Base-by-base conservation (phyloP, 140 eudicot species). In the Oenanthe javanica region DNA sequence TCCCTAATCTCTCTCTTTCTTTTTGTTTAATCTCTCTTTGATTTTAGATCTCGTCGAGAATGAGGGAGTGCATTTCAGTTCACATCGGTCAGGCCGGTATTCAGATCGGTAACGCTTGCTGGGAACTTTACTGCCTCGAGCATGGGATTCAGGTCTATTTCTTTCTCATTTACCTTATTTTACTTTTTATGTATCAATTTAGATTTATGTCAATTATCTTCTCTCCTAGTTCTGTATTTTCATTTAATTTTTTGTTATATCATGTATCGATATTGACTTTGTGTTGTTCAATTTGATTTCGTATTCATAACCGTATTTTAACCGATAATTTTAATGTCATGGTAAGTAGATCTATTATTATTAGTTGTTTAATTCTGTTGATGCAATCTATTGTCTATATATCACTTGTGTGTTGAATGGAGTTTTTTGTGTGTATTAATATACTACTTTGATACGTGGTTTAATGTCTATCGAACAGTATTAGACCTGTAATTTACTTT, bases 61-160 rank as follows among this genome's bases (percentile, higher is more conserved):
- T 75, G 79, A 75, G 79, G 13, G 79, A 75, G 79, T 75, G 79
- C 79, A 75, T 75, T 27, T 75, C 79, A 6, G 51, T 75, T n/a
- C 79, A 75, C 63, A 75, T 75, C 38, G 79, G 79, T 25, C 79
- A 75, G 63, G 79, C 79, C 79, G 79, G 79, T 75, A 75, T 75
- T 49, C 79, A 75, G 79, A 51, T 75, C 64, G 79, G 79, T 27
- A 75, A 75, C 38, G 79, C 79, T 27, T 75, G 79, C 79, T 75
- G 79, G 79, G 79, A 75, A 14, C 79, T 75, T 75, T 75, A 75
- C 79, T 75, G 63, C 23, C 79, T 75, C 47, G 79, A 75, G 64
- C 79, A 75, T 21, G 79, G 79, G 23, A 49, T 75, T 75, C 79
- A 75, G 79, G 79, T 75, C 54, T 6, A 10, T 10, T 1, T 74